Base-by-base conservation (phyloP, 176 grass and related monocot genomes). In the Alloteropsis semialata region DNA sequence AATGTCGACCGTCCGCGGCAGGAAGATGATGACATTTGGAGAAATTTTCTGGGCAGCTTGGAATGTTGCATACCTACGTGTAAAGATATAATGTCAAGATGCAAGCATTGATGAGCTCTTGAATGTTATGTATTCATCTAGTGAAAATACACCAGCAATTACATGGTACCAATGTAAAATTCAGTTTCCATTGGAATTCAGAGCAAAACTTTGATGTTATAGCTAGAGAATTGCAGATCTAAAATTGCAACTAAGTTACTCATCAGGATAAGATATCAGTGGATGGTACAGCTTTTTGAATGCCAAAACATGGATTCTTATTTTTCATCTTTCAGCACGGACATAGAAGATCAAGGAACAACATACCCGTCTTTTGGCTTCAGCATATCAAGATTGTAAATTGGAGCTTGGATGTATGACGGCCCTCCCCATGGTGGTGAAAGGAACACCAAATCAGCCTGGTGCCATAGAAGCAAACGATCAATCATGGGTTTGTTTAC, bases 371-470 rank as follows among this genome's bases (percentile, higher is more conserved):
- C 78, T 85, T 72, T 91, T 59, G 92, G 92, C 77, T 80, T 79
- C 60, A 89, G 72, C 84, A 94, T 87, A 76, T 94, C 92, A 21
- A 94, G 87, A n/a, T 84, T 82, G 87, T 89, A 94, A 44, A 70
- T 39, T 57, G 75, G 32, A 15, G 88, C 54, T 49, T 89, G 25
- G 2, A 53, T 69, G 76, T 91, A 94, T 8, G 92, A 85, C 76
- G 92, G 92, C 0, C 92, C 89, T 91, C 92, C 92, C 92, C 92
- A 94, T 44, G 92, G 92, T 67, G 92, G 92, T 43, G 89, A 94
- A 87, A 94, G 84, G 77, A 94, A 94, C 84, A 94, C 71, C 57
- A 85, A 6, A 85, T 94, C 89, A 69, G 87, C 92, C 92, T 94
- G 62, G 48, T 60, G 39, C 1, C 70, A 50, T 9, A 55, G 13